Evolutionary conservation across 768 basidiomycete species (phyloP).

Genomic region (Strobilomyces echinocephalus): DNA sequence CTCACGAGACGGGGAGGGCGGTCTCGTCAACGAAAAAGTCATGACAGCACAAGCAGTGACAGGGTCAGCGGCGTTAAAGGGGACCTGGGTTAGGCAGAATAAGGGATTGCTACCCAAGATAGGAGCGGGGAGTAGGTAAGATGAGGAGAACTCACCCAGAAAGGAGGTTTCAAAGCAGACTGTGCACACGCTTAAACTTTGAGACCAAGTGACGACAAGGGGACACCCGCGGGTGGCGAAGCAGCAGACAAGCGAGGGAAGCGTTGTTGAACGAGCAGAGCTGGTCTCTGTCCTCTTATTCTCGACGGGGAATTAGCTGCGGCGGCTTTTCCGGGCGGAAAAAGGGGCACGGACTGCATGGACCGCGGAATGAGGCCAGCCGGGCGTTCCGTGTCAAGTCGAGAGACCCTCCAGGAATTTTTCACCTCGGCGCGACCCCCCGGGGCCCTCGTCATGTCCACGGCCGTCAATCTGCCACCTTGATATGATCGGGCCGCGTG

Average conservation of each 20-base stretch:
- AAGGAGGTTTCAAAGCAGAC: slow-evolving; percentile 11
- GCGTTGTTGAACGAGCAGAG: background rate
- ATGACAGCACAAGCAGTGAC: slow-evolving; percentile 26
- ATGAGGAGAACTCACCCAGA: background rate
- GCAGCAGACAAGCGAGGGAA: background rate
- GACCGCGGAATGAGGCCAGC: background rate
- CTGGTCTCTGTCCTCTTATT: slow-evolving; percentile 9
- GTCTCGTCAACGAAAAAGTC: slow-evolving; percentile 33
- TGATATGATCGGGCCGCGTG: background rate
- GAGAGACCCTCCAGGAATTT: background rate
- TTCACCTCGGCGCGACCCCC: background rate
- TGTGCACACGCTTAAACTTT: background rate
- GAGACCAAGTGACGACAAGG: background rate
- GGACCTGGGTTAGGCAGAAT: slow-evolving; percentile 4
- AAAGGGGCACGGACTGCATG: background rate
- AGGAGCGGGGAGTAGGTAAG: background rate
- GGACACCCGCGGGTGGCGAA: background rate
- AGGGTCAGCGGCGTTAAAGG: slow-evolving; percentile 5
- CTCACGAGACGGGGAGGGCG: slow-evolving; percentile 29
- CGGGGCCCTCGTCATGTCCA: background rate
- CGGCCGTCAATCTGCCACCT: background rate
- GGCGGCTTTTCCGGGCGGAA: background rate
- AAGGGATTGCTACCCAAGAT: background rate
- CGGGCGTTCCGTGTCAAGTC: background rate
- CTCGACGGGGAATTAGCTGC: slow-evolving; percentile 1